These are phyloP conservation scores for Parmales sp. DNA, from an alignment of 108 stramenopile genomes.

Conservation along the genomic window DNA sequence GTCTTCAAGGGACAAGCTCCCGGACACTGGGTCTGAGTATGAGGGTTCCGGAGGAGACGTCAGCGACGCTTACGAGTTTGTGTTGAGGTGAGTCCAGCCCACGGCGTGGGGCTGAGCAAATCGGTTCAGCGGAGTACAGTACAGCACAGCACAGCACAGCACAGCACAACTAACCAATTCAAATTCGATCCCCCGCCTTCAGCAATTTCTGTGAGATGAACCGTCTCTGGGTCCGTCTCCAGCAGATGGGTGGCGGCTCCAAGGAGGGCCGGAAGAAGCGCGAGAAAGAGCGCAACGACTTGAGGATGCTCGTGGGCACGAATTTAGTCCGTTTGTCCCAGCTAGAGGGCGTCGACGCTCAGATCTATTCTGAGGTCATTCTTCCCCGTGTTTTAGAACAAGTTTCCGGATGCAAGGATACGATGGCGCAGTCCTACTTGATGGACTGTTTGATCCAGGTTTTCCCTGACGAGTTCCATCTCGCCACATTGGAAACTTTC, in stretches of 20 bases:
- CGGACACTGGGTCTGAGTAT: conserved; percentile 56
- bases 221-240: conserved; percentile 97
- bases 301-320: conserved; percentile 89
- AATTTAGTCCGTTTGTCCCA: conserved; percentile 88
- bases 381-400: conserved; percentile 76
- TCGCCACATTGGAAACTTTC: conserved; percentile 83
- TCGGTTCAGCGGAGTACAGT: too few relatives aligned
- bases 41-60: conserved; percentile 44
- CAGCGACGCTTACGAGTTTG: conserved; percentile 82
- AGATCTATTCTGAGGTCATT: conserved; percentile 66
- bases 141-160: too few relatives aligned
- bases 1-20: conserved; percentile 77
- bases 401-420: conserved; percentile 81
- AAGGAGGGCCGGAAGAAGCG: conserved; percentile 60
- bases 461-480: conserved; percentile 94
- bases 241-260: conserved; percentile 71
- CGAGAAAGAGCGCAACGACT: conserved; percentile 91
- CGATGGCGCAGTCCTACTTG: conserved; percentile 91
- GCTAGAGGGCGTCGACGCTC: conserved; percentile 78
- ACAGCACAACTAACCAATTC: too few relatives aligned
- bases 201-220: conserved; percentile 93
- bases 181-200: too few relatives aligned
- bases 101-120: too few relatives aligned
- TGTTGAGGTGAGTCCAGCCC: too few relatives aligned
- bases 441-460: conserved; percentile 97